Conservation (phyloP, 148 eudicot species). For the Limonium bicolor region DNA sequence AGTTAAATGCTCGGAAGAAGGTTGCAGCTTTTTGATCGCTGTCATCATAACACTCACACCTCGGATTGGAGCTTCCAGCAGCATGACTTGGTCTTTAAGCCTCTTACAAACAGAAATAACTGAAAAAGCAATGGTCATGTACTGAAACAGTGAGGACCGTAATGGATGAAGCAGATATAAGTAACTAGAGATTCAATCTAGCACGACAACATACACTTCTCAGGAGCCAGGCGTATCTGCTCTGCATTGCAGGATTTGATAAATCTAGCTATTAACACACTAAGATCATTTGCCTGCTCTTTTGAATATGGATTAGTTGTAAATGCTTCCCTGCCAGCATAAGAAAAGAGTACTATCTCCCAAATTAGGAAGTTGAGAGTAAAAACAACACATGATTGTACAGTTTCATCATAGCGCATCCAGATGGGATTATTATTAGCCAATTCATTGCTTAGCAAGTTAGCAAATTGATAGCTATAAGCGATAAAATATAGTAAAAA, state of each 20-base stretch:
- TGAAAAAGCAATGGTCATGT: conserved; percentile 18
- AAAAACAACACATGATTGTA: not conserved
- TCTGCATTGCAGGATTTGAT: conserved; percentile 45
- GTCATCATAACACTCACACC: conserved; percentile 76
- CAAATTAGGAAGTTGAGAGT: not conserved
- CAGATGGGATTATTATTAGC: not conserved
- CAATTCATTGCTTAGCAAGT: not conserved
- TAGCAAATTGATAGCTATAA: not conserved
- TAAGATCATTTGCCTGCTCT: conserved; percentile 40
- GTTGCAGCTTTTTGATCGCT: conserved; percentile 54
- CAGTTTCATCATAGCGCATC: not conserved
- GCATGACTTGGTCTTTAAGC: conserved; percentile 66
- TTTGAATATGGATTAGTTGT: conserved; percentile 27
- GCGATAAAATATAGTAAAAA: not conserved
- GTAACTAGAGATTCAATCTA: not conserved
- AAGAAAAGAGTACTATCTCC: not conserved
- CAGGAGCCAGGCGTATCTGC: conserved; percentile 79
- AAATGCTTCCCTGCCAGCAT: conserved; percentile 58
- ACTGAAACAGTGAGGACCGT: conserved; percentile 1
- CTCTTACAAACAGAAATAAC: conserved; percentile 69
- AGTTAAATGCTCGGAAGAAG: conserved; percentile 68
- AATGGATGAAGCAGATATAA: not conserved
- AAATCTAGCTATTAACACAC: conserved; percentile 40
- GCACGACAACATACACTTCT: conserved; percentile 42
- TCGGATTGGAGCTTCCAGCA: conserved; percentile 55